Conservation (phyloP, 2,329 filamentous ascomycete genomes). For the Talaromyces sp. region DNA sequence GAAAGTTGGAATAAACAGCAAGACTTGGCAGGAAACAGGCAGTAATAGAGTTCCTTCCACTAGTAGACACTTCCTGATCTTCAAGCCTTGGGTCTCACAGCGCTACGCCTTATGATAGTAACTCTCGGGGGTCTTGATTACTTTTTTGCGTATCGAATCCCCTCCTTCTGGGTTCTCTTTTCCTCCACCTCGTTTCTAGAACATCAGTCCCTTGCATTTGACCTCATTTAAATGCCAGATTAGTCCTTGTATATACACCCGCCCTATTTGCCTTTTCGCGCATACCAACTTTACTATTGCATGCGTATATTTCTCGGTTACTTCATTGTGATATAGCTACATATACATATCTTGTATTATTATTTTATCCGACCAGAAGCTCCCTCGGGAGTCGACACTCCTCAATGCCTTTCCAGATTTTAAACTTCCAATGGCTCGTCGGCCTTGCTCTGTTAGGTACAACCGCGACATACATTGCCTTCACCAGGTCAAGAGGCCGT, state of each 20-base stretch:
- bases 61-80: neutral
- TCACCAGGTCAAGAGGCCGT: constrained; percentile 35
- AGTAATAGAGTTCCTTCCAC: too few relatives aligned
- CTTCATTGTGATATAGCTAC: neutral
- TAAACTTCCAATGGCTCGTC: constrained; percentile 22
- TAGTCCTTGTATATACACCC: neutral
- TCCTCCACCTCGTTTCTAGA: neutral
- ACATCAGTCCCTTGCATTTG: neutral
- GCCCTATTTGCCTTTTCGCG: neutral
- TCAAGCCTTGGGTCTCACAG: neutral
- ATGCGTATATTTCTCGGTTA: neutral
- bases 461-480: constrained; percentile 27
- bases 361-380: neutral
- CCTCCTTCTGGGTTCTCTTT: neutral
- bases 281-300: neutral
- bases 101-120: neutral
- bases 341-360: neutral
- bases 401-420: constrained; percentile 4
- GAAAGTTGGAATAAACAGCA: neutral
- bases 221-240: neutral
- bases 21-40: neutral
- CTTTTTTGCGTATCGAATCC: constrained; percentile 16
- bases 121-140: constrained; percentile 5
- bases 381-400: neutral
- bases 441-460: constrained; percentile 25